A percentile compares a stretch with the other conserved stretches of the same genome.
These are phyloP conservation scores for Globisporangium emineosum DNA, from an alignment of 352 stramenopile species.

Conservation along the genomic window DNA sequence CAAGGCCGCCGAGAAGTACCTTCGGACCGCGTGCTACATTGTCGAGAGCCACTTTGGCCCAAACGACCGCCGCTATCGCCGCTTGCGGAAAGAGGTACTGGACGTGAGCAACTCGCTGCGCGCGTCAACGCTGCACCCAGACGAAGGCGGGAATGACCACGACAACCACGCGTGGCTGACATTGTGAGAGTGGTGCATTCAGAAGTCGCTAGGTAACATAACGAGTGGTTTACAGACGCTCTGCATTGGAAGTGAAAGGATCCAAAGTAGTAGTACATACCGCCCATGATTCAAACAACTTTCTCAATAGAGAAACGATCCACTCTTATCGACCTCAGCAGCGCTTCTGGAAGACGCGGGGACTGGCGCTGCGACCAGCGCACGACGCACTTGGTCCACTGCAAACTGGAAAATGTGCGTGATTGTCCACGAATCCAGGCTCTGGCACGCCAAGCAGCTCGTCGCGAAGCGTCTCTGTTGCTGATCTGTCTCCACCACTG, in stretches of 20 bases:
- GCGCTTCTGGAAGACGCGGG: too few relatives aligned
- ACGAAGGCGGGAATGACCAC: constrained; percentile 22
- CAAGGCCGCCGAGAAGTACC: constrained; percentile 29
- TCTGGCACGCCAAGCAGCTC: too few relatives aligned
- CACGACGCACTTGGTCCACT: too few relatives aligned
- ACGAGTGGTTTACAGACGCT: neutral
- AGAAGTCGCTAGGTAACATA: too few relatives aligned
- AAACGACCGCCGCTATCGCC: constrained; percentile 44
- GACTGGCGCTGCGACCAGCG: too few relatives aligned
- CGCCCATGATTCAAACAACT: neutral
- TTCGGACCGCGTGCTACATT: constrained; percentile 41
- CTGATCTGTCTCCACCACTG: too few relatives aligned
- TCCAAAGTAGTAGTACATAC: neutral
- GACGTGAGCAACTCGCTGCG: constrained; percentile 39
- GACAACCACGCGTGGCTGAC: constrained; percentile 53
- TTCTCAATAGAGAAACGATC: neutral
- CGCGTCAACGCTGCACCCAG: constrained; percentile 17
- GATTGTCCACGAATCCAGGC: too few relatives aligned
- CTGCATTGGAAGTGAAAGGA: neutral
- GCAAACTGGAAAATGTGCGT: too few relatives aligned
- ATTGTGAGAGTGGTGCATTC: too few relatives aligned
- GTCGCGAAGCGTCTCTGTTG: too few relatives aligned
- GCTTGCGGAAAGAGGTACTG: constrained; percentile 40
- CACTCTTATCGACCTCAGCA: too few relatives aligned
- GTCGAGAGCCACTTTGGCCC: constrained; percentile 51